phyloP scores from a whole-genome alignment of 371 early-diverging fungal genomes.

The Apophysomyces trapeziformis region DNA sequence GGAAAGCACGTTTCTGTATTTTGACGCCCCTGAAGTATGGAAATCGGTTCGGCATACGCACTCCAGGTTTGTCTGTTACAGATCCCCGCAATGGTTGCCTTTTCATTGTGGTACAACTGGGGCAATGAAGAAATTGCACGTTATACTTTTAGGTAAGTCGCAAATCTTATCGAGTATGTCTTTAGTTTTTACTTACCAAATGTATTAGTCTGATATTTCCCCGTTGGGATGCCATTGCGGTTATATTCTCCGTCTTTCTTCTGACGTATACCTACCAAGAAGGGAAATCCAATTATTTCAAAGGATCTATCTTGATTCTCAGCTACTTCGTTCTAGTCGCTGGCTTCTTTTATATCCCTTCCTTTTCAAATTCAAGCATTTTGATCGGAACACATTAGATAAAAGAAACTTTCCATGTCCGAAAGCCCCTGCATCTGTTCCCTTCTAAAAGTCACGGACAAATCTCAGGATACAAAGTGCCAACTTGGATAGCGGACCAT shows the following conservation, averaged over 20 bases:
- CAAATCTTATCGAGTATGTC: too few species aligned
- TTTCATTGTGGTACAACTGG: constrained; percentile 74
- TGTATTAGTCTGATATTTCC: constrained; percentile 90
- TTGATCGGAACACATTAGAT: background rate
- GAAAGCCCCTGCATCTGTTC: constrained; percentile 3
- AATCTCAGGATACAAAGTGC: too few species aligned
- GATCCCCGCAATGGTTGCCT: constrained; percentile 92
- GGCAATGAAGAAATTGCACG: constrained; percentile 41
- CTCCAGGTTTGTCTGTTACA: constrained; percentile 94
- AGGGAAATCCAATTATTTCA: constrained; percentile 95
- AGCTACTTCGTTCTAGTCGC: constrained; percentile 84
- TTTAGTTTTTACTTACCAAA: background rate
- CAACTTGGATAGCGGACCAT: too few species aligned
- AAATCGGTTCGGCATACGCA: constrained; percentile 96
- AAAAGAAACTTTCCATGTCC: background rate
- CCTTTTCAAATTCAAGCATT: constrained; percentile 12
- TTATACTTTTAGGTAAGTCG: constrained; percentile 46
- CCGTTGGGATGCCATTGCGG: constrained; percentile 86
- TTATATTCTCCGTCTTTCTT: constrained; percentile 88
- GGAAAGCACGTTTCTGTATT: constrained; percentile 1
- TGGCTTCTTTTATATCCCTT: constrained; percentile 79
- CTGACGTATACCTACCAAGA: constrained; percentile 90
- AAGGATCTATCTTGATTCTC: constrained; percentile 89
- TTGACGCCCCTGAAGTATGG: constrained; percentile 56
- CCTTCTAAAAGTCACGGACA: background rate